phyloP scores from a whole-genome alignment of 257 asterid species.

The Gentiana straminea region DNA sequence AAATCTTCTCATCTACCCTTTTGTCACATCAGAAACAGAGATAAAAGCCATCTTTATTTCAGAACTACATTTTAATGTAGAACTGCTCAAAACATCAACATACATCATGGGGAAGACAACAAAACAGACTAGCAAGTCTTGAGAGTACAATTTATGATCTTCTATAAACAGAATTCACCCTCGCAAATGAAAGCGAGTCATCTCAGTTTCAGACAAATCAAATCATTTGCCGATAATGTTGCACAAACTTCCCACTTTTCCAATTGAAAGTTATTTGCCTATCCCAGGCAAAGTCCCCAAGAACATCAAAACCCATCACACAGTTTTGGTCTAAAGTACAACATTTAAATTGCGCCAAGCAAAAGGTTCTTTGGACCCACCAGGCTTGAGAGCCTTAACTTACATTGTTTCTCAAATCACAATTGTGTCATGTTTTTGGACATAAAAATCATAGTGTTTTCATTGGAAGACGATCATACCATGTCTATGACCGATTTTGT shows the following conservation, averaged over 20 bases:
- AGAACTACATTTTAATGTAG: too few species aligned
- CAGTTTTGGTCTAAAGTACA: conserved; percentile 21
- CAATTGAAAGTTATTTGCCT: conserved; percentile 7
- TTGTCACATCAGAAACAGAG: too few species aligned
- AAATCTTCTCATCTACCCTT: too few species aligned
- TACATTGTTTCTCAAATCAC: conserved; percentile 28
- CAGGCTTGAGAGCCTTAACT: conserved; percentile 14
- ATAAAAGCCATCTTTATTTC: too few species aligned
- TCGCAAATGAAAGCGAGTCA: too few species aligned
- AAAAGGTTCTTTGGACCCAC: conserved; percentile 22
- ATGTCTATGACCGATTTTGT: conserved; percentile 48
- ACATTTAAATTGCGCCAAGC: conserved; percentile 24
- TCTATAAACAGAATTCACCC: too few species aligned
- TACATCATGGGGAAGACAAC: too few species aligned
- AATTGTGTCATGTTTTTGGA: conserved; percentile 15
- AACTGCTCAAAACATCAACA: too few species aligned
- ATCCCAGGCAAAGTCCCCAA: conserved; percentile 26
- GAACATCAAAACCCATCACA: conserved; percentile 38
- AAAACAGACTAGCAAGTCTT: too few species aligned
- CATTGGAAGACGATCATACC: conserved; percentile 13
- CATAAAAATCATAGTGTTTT: conserved; percentile 31
- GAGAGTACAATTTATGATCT: too few species aligned
- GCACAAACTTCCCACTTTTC: conserved; percentile 13
- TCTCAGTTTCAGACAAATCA: too few species aligned
- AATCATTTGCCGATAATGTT: too few species aligned